These are phyloP conservation scores for Amaranthus hypochondriacus DNA, from an alignment of 148 eudicot genomes.

Conservation along the genomic window DNA sequence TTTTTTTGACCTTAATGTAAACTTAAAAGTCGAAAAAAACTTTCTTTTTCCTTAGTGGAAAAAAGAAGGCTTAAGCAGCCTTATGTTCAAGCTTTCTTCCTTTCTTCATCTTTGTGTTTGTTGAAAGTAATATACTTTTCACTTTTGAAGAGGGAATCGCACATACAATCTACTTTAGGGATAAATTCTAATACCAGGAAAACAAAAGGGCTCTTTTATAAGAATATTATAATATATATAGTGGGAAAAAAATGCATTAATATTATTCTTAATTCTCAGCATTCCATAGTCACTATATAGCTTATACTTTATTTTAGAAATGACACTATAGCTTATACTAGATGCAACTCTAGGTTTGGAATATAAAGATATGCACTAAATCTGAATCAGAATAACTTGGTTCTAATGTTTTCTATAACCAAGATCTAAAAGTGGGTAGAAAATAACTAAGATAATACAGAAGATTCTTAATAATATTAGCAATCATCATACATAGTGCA, in stretches of 20 bases:
- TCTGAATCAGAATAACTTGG: neutral
- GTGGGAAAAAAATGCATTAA: neutral
- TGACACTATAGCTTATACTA: neutral
- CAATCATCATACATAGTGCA: slow-evolving; percentile 34
- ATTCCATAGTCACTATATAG: neutral
- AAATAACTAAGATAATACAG: slow-evolving; percentile 7
- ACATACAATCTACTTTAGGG: neutral
- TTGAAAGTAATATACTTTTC: neutral
- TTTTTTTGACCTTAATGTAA: neutral
- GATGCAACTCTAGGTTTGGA: slow-evolving; percentile 2
- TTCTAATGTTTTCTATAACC: neutral
- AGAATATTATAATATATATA: neutral
- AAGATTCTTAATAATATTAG: slow-evolving; percentile 25
- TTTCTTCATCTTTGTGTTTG: neutral
- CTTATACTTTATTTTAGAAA: neutral
- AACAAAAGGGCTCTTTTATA: neutral
- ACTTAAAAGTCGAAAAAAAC: too few species aligned
- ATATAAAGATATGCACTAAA: neutral
- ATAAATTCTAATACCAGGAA: neutral
- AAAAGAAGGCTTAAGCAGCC: neutral
- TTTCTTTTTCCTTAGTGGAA: neutral
- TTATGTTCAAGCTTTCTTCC: neutral
- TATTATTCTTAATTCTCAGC: neutral
- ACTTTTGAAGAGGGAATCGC: neutral
- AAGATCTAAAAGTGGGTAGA: slow-evolving; percentile 15